Evolutionary conservation across 257 asterid genomes (phyloP).

Genomic region (Ilex asprella): DNA sequence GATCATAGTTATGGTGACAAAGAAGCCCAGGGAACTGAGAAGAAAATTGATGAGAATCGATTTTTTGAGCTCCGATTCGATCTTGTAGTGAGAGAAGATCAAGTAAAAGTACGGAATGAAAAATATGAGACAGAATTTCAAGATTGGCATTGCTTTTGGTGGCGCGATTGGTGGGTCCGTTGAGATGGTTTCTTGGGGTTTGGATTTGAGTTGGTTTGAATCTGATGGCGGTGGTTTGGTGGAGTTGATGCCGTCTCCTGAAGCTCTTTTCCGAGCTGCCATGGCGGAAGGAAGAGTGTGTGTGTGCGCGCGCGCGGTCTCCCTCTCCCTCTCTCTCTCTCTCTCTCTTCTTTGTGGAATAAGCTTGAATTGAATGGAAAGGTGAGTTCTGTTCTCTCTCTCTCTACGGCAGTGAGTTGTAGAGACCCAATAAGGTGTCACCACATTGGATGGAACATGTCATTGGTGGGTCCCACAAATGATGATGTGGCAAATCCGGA

Average conservation of each 20-base stretch:
- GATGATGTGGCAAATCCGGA: too few relatives aligned
- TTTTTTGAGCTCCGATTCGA: constrained; percentile 51
- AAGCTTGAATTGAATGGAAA: too few relatives aligned
- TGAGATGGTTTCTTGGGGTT: constrained; percentile 16
- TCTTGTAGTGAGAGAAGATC: constrained; percentile 44
- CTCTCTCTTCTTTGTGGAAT: too few relatives aligned
- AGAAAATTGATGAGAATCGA: constrained; percentile 57
- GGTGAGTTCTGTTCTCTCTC: too few relatives aligned
- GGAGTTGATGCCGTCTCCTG: constrained; percentile 21
- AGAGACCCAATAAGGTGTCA: too few relatives aligned
- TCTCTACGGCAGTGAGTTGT: too few relatives aligned
- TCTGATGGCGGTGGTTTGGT: constrained; percentile 17
- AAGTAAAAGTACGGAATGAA: constrained; percentile 59
- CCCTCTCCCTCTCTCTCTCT: neutral
- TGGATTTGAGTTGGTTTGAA: constrained; percentile 17
- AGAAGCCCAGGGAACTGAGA: constrained; percentile 58
- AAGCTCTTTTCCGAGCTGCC: constrained; percentile 56
- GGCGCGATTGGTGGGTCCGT: constrained; percentile 54
- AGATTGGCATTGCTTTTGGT: constrained; percentile 42
- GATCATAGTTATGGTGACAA: constrained; percentile 49
- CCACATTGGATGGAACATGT: too few relatives aligned
- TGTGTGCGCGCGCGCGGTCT: neutral
- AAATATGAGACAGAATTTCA: constrained; percentile 37
- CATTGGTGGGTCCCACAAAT: too few relatives aligned
- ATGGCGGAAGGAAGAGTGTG: constrained; percentile 17